A percentile compares a stretch with the other conserved stretches of the same genome.
Conservation (phyloP, 306 rosid genomes). For the Prunus mira region DNA sequence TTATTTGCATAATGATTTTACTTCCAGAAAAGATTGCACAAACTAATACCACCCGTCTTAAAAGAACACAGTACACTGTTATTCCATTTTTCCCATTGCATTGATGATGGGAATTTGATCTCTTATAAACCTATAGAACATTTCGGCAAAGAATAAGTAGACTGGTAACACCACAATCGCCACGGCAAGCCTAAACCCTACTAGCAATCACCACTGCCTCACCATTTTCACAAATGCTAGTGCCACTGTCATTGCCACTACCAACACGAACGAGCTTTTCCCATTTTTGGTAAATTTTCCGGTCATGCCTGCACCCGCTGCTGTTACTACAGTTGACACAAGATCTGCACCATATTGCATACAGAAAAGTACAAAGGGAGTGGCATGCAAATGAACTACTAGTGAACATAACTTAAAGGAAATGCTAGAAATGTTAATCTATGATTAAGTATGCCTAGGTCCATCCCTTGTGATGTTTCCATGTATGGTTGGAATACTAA, state of each 20-base stretch:
- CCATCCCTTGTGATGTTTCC: not conserved
- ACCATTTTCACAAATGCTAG: not conserved
- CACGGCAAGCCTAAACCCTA: not conserved
- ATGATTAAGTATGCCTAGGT: not conserved
- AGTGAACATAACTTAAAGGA: not conserved
- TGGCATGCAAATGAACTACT: conserved; percentile 8
- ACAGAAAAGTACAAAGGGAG: not conserved
- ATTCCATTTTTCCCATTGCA: not conserved
- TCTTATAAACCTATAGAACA: not conserved
- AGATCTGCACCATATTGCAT: not conserved
- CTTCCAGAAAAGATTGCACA: not conserved
- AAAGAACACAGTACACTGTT: not conserved
- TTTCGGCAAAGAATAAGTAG: not conserved
- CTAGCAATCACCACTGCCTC: not conserved
- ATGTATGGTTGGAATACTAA: not conserved
- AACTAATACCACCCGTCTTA: not conserved
- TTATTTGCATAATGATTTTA: no score
- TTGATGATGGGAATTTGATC: not conserved
- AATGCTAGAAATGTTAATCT: conserved; percentile 8
- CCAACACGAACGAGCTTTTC: not conserved
- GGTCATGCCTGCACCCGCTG: not conserved
- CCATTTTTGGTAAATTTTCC: no score
- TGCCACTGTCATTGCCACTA: not conserved
- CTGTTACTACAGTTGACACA: not conserved
- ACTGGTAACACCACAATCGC: not conserved